A percentile compares a stretch with the other conserved stretches of the same genome.
Evolutionary conservation across 352 stramenopile species (phyloP).

Genomic region (Sclerospora graminicola): DNA sequence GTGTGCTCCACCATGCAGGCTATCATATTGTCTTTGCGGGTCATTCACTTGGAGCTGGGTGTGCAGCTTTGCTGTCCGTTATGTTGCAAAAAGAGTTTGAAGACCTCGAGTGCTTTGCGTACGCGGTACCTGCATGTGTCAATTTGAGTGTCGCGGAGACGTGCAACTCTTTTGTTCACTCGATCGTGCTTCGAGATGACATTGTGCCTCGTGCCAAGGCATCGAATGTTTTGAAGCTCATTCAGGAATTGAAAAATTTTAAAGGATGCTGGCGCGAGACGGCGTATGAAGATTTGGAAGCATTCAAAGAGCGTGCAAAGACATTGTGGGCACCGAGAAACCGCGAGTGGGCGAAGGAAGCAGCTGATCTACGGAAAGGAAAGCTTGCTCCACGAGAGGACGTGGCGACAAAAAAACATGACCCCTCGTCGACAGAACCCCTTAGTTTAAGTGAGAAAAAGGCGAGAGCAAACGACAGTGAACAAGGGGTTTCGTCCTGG

Average conservation of each 20-base stretch:
- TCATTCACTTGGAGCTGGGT: conserved; percentile 73
- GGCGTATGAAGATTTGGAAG: conserved; percentile 66
- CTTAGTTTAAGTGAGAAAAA: conserved; percentile 16
- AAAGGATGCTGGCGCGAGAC: conserved; percentile 74
- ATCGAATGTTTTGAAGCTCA: conserved; percentile 71
- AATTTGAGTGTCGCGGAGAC: conserved; percentile 74
- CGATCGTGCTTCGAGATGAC: conserved; percentile 77
- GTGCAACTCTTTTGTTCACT: conserved; percentile 71
- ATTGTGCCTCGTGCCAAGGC: conserved; percentile 78
- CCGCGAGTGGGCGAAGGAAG: conserved; percentile 66
- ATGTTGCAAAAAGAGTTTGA: conserved; percentile 85
- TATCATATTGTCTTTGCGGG: conserved; percentile 77
- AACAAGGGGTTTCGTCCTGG: conserved; percentile 44
- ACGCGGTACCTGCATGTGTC: conserved; percentile 73
- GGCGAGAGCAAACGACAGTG: conserved; percentile 10
- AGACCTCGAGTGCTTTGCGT: conserved; percentile 76
- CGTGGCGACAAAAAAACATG: conserved; percentile 5
- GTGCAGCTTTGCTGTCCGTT: conserved; percentile 60
- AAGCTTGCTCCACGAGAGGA: conserved; percentile 22
- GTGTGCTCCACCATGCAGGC: conserved; percentile 58
- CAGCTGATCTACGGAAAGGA: conserved; percentile 42
- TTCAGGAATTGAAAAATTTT: conserved; percentile 68
- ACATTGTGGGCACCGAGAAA: conserved; percentile 75
- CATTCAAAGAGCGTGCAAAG: conserved; percentile 75
- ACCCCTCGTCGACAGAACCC: conserved; percentile 6